phyloP scores from a whole-genome alignment of 2,329 filamentous ascomycete genomes.

The Alternaria longipes region DNA sequence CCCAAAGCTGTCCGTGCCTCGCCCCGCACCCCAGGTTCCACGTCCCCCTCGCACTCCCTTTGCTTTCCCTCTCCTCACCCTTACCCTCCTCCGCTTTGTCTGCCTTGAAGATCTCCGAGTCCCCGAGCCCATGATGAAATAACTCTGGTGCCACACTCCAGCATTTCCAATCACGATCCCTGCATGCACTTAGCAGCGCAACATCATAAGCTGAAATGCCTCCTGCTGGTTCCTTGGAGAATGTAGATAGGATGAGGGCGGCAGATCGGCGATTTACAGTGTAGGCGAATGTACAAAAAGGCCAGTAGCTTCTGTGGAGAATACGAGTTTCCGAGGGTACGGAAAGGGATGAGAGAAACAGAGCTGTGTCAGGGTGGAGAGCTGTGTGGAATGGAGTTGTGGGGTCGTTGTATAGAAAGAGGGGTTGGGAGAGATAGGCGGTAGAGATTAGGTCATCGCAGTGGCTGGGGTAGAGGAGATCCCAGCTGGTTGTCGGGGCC shows the following conservation, averaged over 20 bases:
- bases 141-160: conserved; percentile 51
- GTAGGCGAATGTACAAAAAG: conserved; percentile 55
- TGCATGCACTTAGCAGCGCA: conserved; percentile 50
- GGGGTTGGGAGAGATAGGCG: conserved; percentile 24
- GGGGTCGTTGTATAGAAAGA: conserved; percentile 40
- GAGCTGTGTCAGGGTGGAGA: conserved; percentile 39
- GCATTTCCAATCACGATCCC: conserved; percentile 48
- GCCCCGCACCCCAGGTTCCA: conserved; percentile 29
- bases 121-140: conserved; percentile 50
- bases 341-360: conserved; percentile 38
- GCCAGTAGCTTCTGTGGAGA: conserved; percentile 46
- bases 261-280: conserved; percentile 49
- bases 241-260: conserved; percentile 35
- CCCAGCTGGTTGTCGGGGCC: conserved; percentile 43
- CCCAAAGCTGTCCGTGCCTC: conserved; percentile 18
- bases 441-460: conserved; percentile 49
- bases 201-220: conserved; percentile 50
- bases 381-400: conserved; percentile 34
- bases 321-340: conserved; percentile 41
- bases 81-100: conserved; percentile 5
- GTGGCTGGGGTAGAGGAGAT: conserved; percentile 54
- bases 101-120: conserved; percentile 34
- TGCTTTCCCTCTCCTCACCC: not conserved
- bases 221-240: conserved; percentile 26
- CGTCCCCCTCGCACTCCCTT: conserved; percentile 10